Evolutionary conservation across 1,284 basidiomycete genomes (phyloP), one percentile per base, ranked within the genome.

Genomic region (Salmacisia buchloeana): DNA sequence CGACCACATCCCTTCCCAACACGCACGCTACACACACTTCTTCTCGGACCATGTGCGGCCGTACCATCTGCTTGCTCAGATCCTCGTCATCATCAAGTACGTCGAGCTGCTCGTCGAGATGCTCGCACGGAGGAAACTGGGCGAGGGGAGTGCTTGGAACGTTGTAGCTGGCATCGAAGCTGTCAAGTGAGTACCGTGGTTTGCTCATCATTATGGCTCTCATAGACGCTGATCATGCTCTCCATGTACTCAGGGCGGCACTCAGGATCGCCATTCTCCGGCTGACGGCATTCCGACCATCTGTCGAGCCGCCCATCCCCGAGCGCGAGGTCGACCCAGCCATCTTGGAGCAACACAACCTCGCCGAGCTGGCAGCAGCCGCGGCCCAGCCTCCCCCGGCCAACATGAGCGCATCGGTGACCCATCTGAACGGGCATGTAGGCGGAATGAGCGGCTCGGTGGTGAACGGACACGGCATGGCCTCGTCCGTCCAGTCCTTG

Each of bases 81-180:
- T 70, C 3, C 68, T 82, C 18, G 74, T 77, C 45, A 62, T 80
- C 31, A 68, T 81, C 43, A 71, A 74, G 36, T 76, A 79, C 54
- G 69, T 75, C 58, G 80, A 81, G 63, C 63, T 82, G 35, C 68
- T 82, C 2, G 65, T 79, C 54, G 81, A 82, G 69, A 82, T 82
- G 81, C 52, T 77, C 2, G 79, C 78, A 0, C 63, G 78, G 45
- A 71, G 81, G 31, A 72, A 73, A 39, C 66, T 74, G 9, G 75
- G 78, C 0, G 59, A 65, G 23, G 62, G 67, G 10, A 66, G 69
- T 23, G 80, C 80, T 0, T 81, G 81, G 74, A 72, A 81, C 63
- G 77, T 80, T 3, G 80, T 82, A n/a, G 69, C 81, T 23, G 75
- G 70, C 18, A 72, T 82, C 45, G 81, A 82, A 62, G 69, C 69